Base-by-base conservation (phyloP, 2,329 filamentous ascomycete species). In the Exophiala calicioides region DNA sequence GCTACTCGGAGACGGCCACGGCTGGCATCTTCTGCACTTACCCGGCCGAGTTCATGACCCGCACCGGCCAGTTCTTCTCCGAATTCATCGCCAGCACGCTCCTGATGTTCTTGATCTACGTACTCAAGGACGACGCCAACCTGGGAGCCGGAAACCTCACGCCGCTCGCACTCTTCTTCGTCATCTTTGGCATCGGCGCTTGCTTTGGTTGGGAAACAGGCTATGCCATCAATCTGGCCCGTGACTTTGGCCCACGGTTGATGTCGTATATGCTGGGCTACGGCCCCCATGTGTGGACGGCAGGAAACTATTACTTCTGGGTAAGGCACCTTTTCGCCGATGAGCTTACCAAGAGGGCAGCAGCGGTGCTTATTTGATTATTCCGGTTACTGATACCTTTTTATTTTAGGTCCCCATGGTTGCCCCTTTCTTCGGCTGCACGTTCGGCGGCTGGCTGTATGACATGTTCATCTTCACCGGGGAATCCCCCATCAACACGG, bases 151-250 rank as follows among this genome's bases (percentile, higher is more conserved):
- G 80, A 0, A 70, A 73, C 1, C 58, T 81, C 15, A 72, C 79
- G 46, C 82, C 84, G 0, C 67, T 88, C 2, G 78, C 72, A 8
- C 66, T 88, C 3, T 85, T 88, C 68, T 87, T 88, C 65, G 70
- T 88, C 37, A 81, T 88, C 52, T 88, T 88, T 60, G 85, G 84
- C 5, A 80, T 88, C 16, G 84, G 84, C 13, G 81, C 82, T 23
- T 85, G 82, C 62, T 88, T 86, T 58, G 85, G 86, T 5, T 88
- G 82, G 83, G 80, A 88, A 65, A 90, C 85, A 0, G 84, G 85
- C 23, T 89, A 86, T 66, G 85, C 85, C 9, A 86, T 88, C 56
- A 88, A 88, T 59, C 65, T 86, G 30, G 85, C 84, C 21, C 76
- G 85, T 65, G 86, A 89, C 55, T 85, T 88, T 60, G 82, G 83